A percentile compares a stretch with the other conserved stretches of the same genome.
phyloP scores from a whole-genome alignment of 2,329 filamentous ascomycete species.

The Sporothrix dimorphospora region DNA sequence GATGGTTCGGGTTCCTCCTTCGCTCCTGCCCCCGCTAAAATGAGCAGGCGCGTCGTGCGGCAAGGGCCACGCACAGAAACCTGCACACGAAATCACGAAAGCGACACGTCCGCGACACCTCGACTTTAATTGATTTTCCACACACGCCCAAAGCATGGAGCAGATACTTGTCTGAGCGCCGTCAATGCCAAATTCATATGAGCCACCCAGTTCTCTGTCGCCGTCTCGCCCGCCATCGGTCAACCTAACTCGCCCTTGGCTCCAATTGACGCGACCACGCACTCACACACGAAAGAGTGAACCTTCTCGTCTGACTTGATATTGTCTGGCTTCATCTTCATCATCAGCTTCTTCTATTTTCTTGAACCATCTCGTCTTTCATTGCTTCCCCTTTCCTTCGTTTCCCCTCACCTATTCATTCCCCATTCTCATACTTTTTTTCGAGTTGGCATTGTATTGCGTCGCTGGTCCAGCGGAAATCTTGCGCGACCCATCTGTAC shows the following conservation, averaged over 20 bases:
- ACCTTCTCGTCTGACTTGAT: background rate
- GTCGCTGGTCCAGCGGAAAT: background rate
- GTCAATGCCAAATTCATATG: background rate
- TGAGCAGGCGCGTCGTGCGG: slow-evolving; percentile 33
- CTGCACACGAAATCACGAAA: slow-evolving; percentile 36
- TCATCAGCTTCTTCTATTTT: background rate
- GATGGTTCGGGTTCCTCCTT: background rate
- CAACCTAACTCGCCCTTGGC: background rate
- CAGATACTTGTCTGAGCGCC: background rate
- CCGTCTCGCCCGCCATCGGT: background rate
- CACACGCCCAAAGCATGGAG: background rate
- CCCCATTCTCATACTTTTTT: background rate
- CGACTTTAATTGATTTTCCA: slow-evolving; percentile 37
- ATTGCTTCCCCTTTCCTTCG: background rate
- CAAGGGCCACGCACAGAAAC: slow-evolving; percentile 24
- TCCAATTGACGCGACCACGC: slow-evolving; percentile 4
- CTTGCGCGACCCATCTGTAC: slow-evolving; percentile 14
- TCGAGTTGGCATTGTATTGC: background rate
- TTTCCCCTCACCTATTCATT: background rate
- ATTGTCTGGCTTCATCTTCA: background rate
- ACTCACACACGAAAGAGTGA: background rate
- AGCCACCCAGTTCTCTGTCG: background rate
- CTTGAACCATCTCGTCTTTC: background rate
- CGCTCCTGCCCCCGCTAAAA: slow-evolving; percentile 20
- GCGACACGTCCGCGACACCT: slow-evolving; percentile 35